A percentile compares a stretch with the other conserved stretches of the same genome.
Conservation (phyloP, 1,139 yeast genomes). For the Lodderomyces theae region DNA sequence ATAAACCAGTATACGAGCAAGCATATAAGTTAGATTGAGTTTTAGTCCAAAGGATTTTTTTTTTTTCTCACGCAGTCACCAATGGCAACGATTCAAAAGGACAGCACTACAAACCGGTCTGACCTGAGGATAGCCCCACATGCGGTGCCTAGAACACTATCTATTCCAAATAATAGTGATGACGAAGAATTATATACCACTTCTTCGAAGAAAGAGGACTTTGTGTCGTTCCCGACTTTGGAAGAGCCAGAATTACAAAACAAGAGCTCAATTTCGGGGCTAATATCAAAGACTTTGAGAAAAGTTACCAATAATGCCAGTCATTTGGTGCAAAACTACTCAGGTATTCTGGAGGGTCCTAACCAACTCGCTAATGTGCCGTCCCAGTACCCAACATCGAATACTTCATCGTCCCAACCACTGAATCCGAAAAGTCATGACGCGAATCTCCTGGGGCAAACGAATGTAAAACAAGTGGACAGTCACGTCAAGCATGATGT, state of each 20-base stretch:
- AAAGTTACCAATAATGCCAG: conserved; percentile 48
- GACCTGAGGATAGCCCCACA: not conserved
- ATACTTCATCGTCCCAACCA: not conserved
- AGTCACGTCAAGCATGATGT: too few species aligned
- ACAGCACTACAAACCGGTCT: not conserved
- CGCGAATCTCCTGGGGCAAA: too few species aligned
- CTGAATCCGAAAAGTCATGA: too few species aligned
- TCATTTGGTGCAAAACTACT: conserved; percentile 34
- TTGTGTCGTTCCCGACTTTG: conserved; percentile 43
- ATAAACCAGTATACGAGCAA: too few species aligned
- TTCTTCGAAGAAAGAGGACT: conserved; percentile 23
- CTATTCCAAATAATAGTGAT: conserved; percentile 16
- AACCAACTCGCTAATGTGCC: not conserved
- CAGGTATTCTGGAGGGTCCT: conserved; percentile 7
- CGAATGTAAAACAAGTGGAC: too few species aligned
- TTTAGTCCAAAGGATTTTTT: too few species aligned
- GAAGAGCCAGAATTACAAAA: conserved; percentile 44
- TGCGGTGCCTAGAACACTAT: not conserved
- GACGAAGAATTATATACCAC: conserved; percentile 11
- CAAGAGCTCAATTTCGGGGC: conserved; percentile 29
- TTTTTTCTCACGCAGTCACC: not conserved
- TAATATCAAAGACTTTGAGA: conserved; percentile 41
- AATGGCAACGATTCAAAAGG: not conserved
- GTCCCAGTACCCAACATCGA: not conserved
- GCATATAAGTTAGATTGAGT: too few species aligned